Evolutionary conservation across 805 yeast species (phyloP).

Genomic region (Debaryomyces hansenii): DNA sequence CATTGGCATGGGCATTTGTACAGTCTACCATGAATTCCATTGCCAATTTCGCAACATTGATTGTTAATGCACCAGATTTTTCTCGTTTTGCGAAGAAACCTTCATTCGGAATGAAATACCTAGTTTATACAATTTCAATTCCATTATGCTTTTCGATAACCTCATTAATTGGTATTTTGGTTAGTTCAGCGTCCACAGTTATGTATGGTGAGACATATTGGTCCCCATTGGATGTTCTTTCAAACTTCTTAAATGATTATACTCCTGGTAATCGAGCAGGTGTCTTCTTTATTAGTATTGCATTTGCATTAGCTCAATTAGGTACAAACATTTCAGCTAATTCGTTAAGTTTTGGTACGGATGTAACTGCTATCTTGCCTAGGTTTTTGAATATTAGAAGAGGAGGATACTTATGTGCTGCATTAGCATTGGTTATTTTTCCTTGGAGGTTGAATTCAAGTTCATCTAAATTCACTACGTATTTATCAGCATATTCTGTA

Average conservation of each 20-base stretch:
- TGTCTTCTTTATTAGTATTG: conserved; percentile 37
- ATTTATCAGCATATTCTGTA: conserved; percentile 43
- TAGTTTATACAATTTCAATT: conserved; percentile 56
- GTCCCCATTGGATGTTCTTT: conserved; percentile 81
- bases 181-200: conserved; percentile 72
- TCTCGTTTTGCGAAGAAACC: conserved; percentile 69
- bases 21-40: conserved; percentile 75
- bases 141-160: conserved; percentile 80
- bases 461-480: conserved; percentile 41
- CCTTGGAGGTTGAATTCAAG: conserved; percentile 45
- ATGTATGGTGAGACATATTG: conserved; percentile 72
- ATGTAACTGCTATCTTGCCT: conserved; percentile 40
- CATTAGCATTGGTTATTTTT: conserved; percentile 36
- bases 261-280: conserved; percentile 43
- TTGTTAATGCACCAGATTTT: conserved; percentile 87
- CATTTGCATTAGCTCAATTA: conserved; percentile 43
- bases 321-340: conserved; percentile 45
- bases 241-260: conserved; percentile 52
- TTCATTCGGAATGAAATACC: conserved; percentile 37
- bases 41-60: conserved; percentile 87
- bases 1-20: conserved; percentile 80
- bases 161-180: conserved; percentile 80
- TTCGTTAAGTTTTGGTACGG: conserved; percentile 43
- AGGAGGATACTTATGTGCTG: conserved; percentile 42
- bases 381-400: conserved; percentile 41